These are phyloP conservation scores for Scleromitrula shiraiana DNA, from an alignment of 2,329 filamentous ascomycete genomes.

Conservation along the genomic window DNA sequence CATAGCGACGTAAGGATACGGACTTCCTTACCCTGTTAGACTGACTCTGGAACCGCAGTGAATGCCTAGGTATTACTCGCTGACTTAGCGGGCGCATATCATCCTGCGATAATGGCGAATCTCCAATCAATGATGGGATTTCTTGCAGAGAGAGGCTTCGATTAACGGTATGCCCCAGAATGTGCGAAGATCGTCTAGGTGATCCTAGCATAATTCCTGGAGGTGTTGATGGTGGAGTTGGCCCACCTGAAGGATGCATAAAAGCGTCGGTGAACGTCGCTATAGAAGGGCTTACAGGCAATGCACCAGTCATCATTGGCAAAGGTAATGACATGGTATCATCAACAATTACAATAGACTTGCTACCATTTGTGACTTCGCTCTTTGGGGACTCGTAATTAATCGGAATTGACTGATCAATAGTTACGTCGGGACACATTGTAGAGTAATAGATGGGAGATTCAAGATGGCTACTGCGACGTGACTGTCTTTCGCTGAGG, in stretches of 20 bases:
- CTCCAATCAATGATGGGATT: slow-evolving; percentile 23
- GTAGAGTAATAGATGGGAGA: slow-evolving; percentile 19
- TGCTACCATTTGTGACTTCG: slow-evolving; percentile 61
- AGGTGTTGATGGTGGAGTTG: slow-evolving; percentile 55
- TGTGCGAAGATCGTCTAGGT: slow-evolving; percentile 47
- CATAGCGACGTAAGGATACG: slow-evolving; percentile 45
- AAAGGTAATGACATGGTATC: slow-evolving; percentile 36
- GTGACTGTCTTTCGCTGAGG: slow-evolving; percentile 21
- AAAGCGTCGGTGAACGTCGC: slow-evolving; percentile 48
- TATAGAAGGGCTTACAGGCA: slow-evolving; percentile 37
- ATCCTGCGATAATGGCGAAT: slow-evolving; percentile 19
- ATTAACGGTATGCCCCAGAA: slow-evolving; percentile 36
- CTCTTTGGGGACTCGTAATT: slow-evolving; percentile 17
- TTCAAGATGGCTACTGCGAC: slow-evolving; percentile 13
- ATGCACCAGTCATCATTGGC: slow-evolving; percentile 41
- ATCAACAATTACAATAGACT: slow-evolving; percentile 76
- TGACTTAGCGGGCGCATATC: slow-evolving; percentile 20
- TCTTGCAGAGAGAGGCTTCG: slow-evolving; percentile 30
- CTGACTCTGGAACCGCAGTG: slow-evolving; percentile 15
- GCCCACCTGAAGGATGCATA: slow-evolving; percentile 41
- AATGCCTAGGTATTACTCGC: slow-evolving; percentile 17
- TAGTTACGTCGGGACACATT: slow-evolving; percentile 21
- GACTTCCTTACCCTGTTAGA: slow-evolving; percentile 42
- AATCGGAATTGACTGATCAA: slow-evolving; percentile 14
- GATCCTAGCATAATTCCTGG: slow-evolving; percentile 39